Base-by-base conservation (phyloP, 441 rosid genomes). In the Manihot esculenta region DNA sequence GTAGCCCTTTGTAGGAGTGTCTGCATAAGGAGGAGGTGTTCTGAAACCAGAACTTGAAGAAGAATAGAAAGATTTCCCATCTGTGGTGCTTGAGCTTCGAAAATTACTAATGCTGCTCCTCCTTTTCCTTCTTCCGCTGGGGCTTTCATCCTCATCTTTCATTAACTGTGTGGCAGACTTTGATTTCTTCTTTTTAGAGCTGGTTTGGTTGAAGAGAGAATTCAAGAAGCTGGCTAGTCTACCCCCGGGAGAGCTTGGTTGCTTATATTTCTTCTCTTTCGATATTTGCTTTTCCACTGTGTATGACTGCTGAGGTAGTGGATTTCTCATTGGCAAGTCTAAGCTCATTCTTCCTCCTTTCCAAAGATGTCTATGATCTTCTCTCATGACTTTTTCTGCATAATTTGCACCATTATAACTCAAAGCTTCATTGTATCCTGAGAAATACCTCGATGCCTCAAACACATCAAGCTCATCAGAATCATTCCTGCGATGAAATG, bases 241-340 rank as follows among this genome's bases (percentile, higher is more conserved):
- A 13, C 97, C 95, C 12, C 97, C 97, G 7, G 99, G 99, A 24
- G 99, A 94, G 76, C 93, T 89, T 1, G 99, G 97, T 76, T 89
- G 90, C 86, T 90, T 94, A 83, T 79, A 77, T 68, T 82, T 89
- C 78, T 90, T 90, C 76, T 89, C 96, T 68, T 85, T 90, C 26
- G 61, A 70, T 38, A 67, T 76, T 69, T 80, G 87, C 72, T 86
- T 84, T 70, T 78, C 94, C 62, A 60, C 68, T 12, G 38, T 68
- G 53, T 73, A 79, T 45, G 75, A 64, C 45, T 82, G 84, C 35
- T 74, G 77, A 72, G 73, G 83, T 68, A 77, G 82, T 24, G 77
- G 78, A 68, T 83, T 79, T 72, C 81, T 83, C 67, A 81, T 82
- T 0, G 91, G 89, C 26, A 84, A 71, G 73, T 88, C 98, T 60